phyloP scores from a whole-genome alignment of 78 protist species.

The Polysphondylium violaceum region DNA sequence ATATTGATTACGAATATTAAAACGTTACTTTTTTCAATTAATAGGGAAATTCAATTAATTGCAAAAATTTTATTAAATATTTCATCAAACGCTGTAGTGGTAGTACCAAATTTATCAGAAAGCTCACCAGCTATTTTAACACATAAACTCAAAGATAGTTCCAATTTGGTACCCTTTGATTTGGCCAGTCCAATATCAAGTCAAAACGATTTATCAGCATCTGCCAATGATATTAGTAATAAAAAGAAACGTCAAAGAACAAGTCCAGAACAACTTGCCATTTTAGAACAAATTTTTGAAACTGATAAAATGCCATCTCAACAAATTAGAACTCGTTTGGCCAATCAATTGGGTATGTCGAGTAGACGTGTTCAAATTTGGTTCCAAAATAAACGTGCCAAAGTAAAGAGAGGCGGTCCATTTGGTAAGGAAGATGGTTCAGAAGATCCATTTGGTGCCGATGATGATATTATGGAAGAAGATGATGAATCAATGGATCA shows the following conservation, averaged over 20 bases:
- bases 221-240: not conserved
- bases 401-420: constrained; percentile 76
- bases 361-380: constrained; percentile 76
- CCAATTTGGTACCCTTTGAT: constrained; percentile 36
- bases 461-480: constrained; percentile 27
- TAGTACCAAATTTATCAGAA: constrained; percentile 44
- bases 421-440: constrained; percentile 32
- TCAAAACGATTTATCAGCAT: not conserved
- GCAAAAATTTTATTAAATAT: constrained; percentile 73
- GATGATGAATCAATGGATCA: constrained; percentile 28
- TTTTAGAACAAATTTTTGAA: constrained; percentile 75
- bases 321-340: constrained; percentile 65
- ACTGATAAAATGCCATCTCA: constrained; percentile 78
- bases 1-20: too few relatives aligned
- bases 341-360: constrained; percentile 82
- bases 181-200: not conserved
- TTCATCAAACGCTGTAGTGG: constrained; percentile 32
- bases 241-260: constrained; percentile 81
- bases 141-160: constrained; percentile 22
- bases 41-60: constrained; percentile 50
- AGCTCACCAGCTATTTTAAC: constrained; percentile 30
- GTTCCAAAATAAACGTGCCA: constrained; percentile 88
- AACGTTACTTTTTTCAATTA: not conserved
- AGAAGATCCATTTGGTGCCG: constrained; percentile 14
- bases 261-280: constrained; percentile 74